These are phyloP conservation scores for Penicillium angulare DNA, from an alignment of 495 filamentous ascomycete genomes.

Conservation along the genomic window DNA sequence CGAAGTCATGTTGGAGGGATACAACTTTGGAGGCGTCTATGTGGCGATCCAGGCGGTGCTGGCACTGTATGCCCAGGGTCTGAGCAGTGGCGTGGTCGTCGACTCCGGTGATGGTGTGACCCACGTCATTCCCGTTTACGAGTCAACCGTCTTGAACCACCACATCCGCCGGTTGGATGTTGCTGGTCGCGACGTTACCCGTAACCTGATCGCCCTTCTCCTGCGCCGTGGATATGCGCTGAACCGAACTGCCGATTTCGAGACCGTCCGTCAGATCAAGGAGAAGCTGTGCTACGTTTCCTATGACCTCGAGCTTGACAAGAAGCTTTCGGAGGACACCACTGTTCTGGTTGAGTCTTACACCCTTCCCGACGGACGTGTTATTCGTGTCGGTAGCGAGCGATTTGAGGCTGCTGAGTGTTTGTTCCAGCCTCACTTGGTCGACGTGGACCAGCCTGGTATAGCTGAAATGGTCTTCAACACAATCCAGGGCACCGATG, in stretches of 20 bases:
- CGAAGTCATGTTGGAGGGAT: slow-evolving; percentile 98
- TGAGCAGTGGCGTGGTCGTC: slow-evolving; percentile 93
- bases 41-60: slow-evolving; percentile 98
- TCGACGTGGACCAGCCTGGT: slow-evolving; percentile 95
- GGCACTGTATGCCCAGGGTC: slow-evolving; percentile 95
- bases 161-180: slow-evolving; percentile 92
- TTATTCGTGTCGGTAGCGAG: slow-evolving; percentile 93
- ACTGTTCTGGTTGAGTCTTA: slow-evolving; percentile 97
- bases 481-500: slow-evolving; percentile 93
- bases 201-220: slow-evolving; percentile 93
- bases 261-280: slow-evolving; percentile 98
- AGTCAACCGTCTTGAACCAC: slow-evolving; percentile 95
- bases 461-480: slow-evolving; percentile 98
- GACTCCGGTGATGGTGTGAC: slow-evolving; percentile 98
- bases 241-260: slow-evolving; percentile 98
- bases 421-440: slow-evolving; percentile 96
- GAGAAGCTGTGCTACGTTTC: slow-evolving; percentile 99
- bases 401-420: slow-evolving; percentile 98
- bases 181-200: slow-evolving; percentile 93
- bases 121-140: slow-evolving; percentile 97
- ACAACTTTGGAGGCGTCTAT: slow-evolving; percentile 94
- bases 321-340: slow-evolving; percentile 93
- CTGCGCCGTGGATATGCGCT: slow-evolving; percentile 94
- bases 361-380: slow-evolving; percentile 91
- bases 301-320: slow-evolving; percentile 95